Evolutionary conservation across 106 monocot species (phyloP).

Genomic region (Acorus gramineus): DNA sequence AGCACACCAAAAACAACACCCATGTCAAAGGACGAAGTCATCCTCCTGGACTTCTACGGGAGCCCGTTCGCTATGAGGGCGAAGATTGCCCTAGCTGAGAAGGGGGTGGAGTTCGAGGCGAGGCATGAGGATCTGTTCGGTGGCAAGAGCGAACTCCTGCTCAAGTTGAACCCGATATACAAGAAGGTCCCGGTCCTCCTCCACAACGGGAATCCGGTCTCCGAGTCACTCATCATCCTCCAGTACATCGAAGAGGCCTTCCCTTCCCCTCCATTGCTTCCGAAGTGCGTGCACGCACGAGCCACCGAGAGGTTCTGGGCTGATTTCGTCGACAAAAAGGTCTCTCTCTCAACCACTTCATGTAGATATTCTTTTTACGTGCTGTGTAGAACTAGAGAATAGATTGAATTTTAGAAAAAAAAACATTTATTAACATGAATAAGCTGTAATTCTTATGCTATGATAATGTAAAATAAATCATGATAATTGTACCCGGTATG

Average conservation of each 20-base stretch:
- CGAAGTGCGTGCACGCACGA: constrained; percentile 4
- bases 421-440: too few relatives aligned
- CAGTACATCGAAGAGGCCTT: constrained; percentile 18
- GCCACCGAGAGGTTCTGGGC: constrained; percentile 13
- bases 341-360: background rate
- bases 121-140: constrained; percentile 12
- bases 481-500: too few relatives aligned
- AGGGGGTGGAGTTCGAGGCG: constrained; percentile 11
- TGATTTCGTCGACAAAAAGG: constrained; percentile 24
- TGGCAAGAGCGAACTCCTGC: constrained; percentile 21
- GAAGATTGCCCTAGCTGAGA: constrained; percentile 16
- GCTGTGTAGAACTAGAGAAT: background rate
- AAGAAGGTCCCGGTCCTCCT: constrained; percentile 24
- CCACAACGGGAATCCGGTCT: constrained; percentile 9
- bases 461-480: too few relatives aligned
- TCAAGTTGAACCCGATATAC: constrained; percentile 17
- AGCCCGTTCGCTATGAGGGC: constrained; percentile 23
- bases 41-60: constrained; percentile 17
- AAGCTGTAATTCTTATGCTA: too few relatives aligned
- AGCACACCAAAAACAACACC: too few relatives aligned
- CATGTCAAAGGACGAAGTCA: constrained; percentile 1
- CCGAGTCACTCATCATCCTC: constrained; percentile 19
- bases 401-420: too few relatives aligned
- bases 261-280: constrained; percentile 8
- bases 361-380: constrained; percentile 8